These are phyloP conservation scores for Betula pendula DNA, from an alignment of 306 rosid species.

Conservation along the genomic window DNA sequence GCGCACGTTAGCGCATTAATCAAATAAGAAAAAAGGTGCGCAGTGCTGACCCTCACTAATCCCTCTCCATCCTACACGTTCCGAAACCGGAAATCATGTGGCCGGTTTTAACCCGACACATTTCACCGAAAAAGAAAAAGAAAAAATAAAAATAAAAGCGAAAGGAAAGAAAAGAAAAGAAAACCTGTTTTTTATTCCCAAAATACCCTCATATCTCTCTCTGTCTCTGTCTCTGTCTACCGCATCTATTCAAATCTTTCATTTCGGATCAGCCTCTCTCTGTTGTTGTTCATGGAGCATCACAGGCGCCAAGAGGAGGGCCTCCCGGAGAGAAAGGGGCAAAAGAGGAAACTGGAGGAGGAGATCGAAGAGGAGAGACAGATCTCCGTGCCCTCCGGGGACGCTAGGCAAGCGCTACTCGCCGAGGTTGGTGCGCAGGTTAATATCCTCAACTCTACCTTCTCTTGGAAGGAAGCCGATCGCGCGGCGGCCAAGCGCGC, in stretches of 20 bases:
- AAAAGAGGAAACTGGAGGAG: slow-evolving; percentile 87
- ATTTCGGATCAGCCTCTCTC: slow-evolving; percentile 36
- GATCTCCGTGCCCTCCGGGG: slow-evolving; percentile 69
- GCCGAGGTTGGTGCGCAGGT: slow-evolving; percentile 65
- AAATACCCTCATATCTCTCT: slow-evolving; percentile 41
- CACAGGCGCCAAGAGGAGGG: slow-evolving; percentile 61
- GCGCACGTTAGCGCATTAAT: slow-evolving; percentile 31
- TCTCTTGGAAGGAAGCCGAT: slow-evolving; percentile 83
- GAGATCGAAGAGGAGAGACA: slow-evolving; percentile 59
- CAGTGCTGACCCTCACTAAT: slow-evolving; percentile 16
- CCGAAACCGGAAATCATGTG: slow-evolving; percentile 26
- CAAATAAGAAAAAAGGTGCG: neutral
- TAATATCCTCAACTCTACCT: slow-evolving; percentile 60
- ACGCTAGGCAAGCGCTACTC: slow-evolving; percentile 59
- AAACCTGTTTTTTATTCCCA: slow-evolving; percentile 21
- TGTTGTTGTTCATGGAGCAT: slow-evolving; percentile 62
- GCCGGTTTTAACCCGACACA: slow-evolving; percentile 38
- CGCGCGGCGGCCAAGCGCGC: slow-evolving; percentile 92
- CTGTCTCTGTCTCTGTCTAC: neutral
- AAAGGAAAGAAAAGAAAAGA: neutral
- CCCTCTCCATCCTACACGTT: neutral
- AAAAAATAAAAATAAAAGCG: neutral
- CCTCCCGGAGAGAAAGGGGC: slow-evolving; percentile 85
- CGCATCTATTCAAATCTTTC: slow-evolving; percentile 39
- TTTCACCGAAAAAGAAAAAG: slow-evolving; percentile 19